Base-by-base conservation (phyloP, 164 flowering plant species). In the Aristolochia californica region DNA sequence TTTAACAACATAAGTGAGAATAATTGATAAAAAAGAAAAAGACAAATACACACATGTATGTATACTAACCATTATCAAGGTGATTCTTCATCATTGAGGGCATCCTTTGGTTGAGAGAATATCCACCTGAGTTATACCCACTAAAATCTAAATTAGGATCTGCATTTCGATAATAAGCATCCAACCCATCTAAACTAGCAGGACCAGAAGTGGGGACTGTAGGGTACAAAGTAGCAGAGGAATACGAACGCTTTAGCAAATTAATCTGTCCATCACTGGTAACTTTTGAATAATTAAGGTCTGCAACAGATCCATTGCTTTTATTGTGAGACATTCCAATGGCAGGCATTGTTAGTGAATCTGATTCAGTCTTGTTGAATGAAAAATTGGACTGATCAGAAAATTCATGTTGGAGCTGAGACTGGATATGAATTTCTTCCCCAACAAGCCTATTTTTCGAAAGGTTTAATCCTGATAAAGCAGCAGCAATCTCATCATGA, bases 381-480 rank as follows among this genome's bases (percentile, higher is more conserved):
- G 58, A 49, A 43, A 75, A 58, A 63, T 63, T 77, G 47, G 71
- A 57, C 58, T 70, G 70, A 56, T 68, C 65, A 62, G 58, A 67
- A 55, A 58, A 49, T 51, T 62, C 70, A 57, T 57, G 55, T 45
- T 68, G 75, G 38, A 73, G 61, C 40, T 72, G 81, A 51, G 85
- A 58, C 48, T 72, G 79, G 23, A 61, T 30, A 53, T 51, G 65
- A 69, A 45, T 59, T 45, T 66, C 66, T 50, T 68, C 77, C 62
- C 73, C 80, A 55, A 60, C 34, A 47, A 62, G 60, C 57, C 70
- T 69, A 74, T 27, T 48, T 45, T 70, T 70, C 43, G 85, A 72
- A 28, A 84, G 63, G 61, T 58, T 77, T 62, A 84, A 60, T 23
- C 78, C 68, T 56, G 85, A 75, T 44, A 84, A 67, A 27, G 76